Base-by-base conservation (phyloP, 1,284 basidiomycete genomes). In the Omphalotus olearius region DNA sequence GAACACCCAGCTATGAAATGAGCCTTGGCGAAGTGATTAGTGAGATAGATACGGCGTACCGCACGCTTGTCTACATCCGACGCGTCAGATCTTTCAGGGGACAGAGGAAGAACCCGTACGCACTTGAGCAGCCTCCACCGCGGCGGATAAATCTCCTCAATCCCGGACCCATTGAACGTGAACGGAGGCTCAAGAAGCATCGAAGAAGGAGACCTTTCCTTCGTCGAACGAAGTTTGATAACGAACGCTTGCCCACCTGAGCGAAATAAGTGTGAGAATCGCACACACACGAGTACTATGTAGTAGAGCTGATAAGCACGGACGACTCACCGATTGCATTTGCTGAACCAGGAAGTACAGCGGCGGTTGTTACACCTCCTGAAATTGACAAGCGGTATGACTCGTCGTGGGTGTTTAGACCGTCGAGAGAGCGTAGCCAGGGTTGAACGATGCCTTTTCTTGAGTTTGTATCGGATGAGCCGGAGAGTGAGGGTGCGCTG, bases 181-280 rank as follows among this genome's bases (percentile, higher is more conserved):
- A 62, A 67, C 0, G 73, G 72, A 10, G 73, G 69, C 44, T 76
- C 74, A 17, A 76, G 60, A 1, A 75, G 60, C 65, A 70, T 69
- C 1, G 71, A 66, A 6, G 64, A 67, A 1, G 72, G 61, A 1
- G 71, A 69, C 16, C 66, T 64, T 51, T 74, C 71, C 6, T 55
- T 51, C 1, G 73, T 72, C 16, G 64, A 61, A 11, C 76, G 67
- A 10, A 75, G 64, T 62, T 80, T 80, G 61, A 80, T 72, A n/a
- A 70, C 65, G 60, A 76, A 79, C 1, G 74, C 75, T 56, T 79
- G 78, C 1, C 77, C 73, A 50, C 67, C 70, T 67, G 13, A 36
- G 25, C 33, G 25, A 10, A 35, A 14, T 23, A n/a, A 20, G 46
- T 2, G 18, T 18, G 10, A 38, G n/a, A 45, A 14, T 33, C 25